phyloP scores from a whole-genome alignment of 345 rosid species.

The Atalantia buxifolia region DNA sequence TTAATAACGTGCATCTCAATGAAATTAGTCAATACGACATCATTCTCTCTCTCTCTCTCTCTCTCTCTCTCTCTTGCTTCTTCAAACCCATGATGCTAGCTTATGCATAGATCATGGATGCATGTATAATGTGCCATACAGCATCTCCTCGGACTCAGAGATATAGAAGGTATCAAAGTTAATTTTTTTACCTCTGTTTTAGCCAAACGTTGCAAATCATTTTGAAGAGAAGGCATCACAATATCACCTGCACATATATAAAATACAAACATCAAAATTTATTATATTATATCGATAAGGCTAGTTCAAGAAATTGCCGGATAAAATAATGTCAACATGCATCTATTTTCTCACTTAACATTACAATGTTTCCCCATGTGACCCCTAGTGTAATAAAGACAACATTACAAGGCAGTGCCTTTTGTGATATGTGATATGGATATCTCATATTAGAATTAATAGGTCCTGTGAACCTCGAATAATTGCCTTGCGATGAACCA shows the following conservation, averaged over 20 bases:
- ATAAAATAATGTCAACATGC: not conserved
- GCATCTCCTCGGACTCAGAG: too few species aligned
- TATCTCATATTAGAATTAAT: not conserved
- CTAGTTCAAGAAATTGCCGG: not conserved
- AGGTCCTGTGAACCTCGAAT: not conserved
- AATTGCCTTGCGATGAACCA: not conserved
- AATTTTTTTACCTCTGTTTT: slow-evolving; percentile 20
- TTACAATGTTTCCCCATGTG: not conserved
- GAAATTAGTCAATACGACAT: not conserved
- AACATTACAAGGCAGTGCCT: not conserved
- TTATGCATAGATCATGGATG: not conserved
- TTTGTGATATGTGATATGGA: not conserved
- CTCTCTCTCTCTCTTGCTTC: not conserved
- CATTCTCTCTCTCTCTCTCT: not conserved
- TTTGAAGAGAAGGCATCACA: slow-evolving; percentile 6
- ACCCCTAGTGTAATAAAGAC: not conserved
- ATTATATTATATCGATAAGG: not conserved
- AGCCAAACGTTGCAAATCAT: slow-evolving; percentile 17
- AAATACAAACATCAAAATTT: not conserved
- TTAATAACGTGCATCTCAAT: not conserved
- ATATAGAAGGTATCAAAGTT: not conserved
- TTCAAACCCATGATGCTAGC: too few species aligned
- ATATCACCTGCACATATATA: slow-evolving; percentile 20
- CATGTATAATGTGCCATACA: not conserved
- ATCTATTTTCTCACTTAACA: not conserved